Conservation (phyloP, 2,329 filamentous ascomycete species). For the Aspergillus cejpii region DNA sequence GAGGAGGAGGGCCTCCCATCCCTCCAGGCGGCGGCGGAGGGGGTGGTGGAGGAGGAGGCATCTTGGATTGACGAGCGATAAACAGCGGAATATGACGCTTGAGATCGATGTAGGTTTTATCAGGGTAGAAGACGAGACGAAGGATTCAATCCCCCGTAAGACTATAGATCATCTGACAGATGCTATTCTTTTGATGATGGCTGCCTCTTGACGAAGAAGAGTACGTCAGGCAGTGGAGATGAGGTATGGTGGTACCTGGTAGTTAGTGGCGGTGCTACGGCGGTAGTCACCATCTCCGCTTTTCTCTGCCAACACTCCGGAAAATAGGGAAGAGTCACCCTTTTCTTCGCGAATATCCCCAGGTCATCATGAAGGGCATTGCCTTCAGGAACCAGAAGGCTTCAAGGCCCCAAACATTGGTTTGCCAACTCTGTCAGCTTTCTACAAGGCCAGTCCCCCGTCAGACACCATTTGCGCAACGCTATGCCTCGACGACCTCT, state of each 20-base stretch:
- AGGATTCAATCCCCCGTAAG: conserved; percentile 11
- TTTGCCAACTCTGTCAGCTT: conserved; percentile 38
- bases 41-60: conserved; percentile 56
- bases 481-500: conserved; percentile 13
- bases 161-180: conserved; percentile 10
- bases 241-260: conserved; percentile 10
- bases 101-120: conserved; percentile 5
- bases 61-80: conserved; percentile 19
- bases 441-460: conserved; percentile 21
- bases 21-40: conserved; percentile 60
- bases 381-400: conserved; percentile 25
- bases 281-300: conserved; percentile 27
- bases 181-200: conserved; percentile 3
- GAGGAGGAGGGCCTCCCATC: conserved; percentile 55
- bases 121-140: conserved; percentile 1
- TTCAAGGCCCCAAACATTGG: conserved; percentile 19
- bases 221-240: conserved; percentile 22
- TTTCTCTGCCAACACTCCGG: conserved; percentile 9
- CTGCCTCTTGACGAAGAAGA: conserved; percentile 17
- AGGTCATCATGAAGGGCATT: conserved; percentile 33
- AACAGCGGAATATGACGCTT: conserved; percentile 1
- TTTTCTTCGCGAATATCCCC: conserved; percentile 2
- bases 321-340: conserved; percentile 14
- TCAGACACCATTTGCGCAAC: conserved; percentile 19
- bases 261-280: conserved; percentile 17